Evolutionary conservation across 768 basidiomycete species (phyloP).

Genomic region (Cystofilobasidium capitatum): DNA sequence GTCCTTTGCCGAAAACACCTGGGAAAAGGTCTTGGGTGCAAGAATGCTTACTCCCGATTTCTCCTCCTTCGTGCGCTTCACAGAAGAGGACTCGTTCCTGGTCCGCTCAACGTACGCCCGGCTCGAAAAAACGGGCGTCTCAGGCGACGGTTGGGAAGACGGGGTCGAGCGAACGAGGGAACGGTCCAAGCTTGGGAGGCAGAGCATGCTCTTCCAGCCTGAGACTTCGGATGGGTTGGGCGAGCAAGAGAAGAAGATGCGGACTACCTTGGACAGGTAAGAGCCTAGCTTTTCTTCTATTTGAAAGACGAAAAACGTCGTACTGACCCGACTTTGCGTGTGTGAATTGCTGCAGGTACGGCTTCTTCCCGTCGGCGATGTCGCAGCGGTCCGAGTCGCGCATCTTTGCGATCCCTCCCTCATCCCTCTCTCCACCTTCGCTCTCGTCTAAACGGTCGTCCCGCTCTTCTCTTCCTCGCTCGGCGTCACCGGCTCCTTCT

Average conservation of each 20-base stretch:
- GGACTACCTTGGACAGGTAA: conserved; percentile 76
- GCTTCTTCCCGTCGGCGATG: conserved; percentile 67
- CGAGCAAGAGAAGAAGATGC: conserved; percentile 60
- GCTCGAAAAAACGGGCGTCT: conserved; percentile 80
- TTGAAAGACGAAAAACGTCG: not conserved
- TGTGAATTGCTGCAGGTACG: conserved; percentile 64
- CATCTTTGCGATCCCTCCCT: conserved; percentile 57
- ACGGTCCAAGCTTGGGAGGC: conserved; percentile 37
- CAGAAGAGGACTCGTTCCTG: conserved; percentile 40
- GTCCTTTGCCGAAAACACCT: not conserved
- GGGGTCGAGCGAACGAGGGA: conserved; percentile 84
- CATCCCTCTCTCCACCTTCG: conserved; percentile 53
- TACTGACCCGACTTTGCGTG: not conserved
- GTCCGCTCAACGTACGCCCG: conserved; percentile 54
- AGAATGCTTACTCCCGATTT: not conserved
- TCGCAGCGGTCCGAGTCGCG: conserved; percentile 59
- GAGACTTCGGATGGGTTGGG: conserved; percentile 52
- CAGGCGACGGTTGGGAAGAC: conserved; percentile 87
- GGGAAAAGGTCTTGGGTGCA: not conserved
- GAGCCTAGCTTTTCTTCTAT: not conserved
- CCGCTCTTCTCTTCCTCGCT: conserved; percentile 36
- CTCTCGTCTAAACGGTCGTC: conserved; percentile 41
- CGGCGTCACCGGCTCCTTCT: conserved; percentile 42
- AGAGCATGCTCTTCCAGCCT: conserved; percentile 37
- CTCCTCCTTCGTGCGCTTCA: not conserved